phyloP scores from a whole-genome alignment of 2,329 filamentous ascomycete species.

The Colletotrichum spaethianum region DNA sequence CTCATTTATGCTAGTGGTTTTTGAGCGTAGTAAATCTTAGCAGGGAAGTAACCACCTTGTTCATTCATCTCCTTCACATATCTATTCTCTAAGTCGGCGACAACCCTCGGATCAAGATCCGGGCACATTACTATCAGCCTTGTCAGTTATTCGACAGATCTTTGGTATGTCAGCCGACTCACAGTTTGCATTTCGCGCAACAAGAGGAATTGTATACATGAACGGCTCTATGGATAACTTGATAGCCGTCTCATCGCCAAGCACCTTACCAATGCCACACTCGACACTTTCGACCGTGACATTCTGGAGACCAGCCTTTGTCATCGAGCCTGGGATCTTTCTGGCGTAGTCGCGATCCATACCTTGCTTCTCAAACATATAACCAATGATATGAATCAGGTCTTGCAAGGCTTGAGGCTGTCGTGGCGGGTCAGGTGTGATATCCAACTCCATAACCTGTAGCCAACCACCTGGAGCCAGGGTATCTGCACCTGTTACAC shows the following conservation, averaged over 20 bases:
- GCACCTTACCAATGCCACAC: constrained; percentile 15
- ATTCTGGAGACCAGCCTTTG: constrained; percentile 29
- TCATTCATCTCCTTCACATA: constrained; percentile 37
- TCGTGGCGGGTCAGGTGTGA: not conserved
- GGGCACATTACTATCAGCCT: not conserved
- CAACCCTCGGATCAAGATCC: not conserved
- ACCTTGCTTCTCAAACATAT: constrained; percentile 30
- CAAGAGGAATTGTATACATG: not conserved
- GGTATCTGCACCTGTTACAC: constrained; percentile 12
- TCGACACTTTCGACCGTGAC: constrained; percentile 13
- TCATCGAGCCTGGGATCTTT: constrained; percentile 10
- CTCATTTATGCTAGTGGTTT: not conserved
- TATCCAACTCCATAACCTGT: constrained; percentile 31
- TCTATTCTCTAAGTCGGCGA: constrained; percentile 16
- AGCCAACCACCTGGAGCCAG: constrained; percentile 40
- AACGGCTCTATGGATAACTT: constrained; percentile 19
- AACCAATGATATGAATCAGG: constrained; percentile 15
- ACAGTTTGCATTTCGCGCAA: not conserved
- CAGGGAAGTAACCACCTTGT: constrained; percentile 4
- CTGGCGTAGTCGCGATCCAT: constrained; percentile 14
- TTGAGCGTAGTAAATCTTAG: constrained; percentile 4
- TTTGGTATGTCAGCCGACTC: not conserved
- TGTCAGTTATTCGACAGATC: too few relatives aligned
- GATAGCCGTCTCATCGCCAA: constrained; percentile 7
- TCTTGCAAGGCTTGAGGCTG: constrained; percentile 19